Conservation (phyloP, 2,329 filamentous ascomycete species). For the Ampelomyces quisqualis region DNA sequence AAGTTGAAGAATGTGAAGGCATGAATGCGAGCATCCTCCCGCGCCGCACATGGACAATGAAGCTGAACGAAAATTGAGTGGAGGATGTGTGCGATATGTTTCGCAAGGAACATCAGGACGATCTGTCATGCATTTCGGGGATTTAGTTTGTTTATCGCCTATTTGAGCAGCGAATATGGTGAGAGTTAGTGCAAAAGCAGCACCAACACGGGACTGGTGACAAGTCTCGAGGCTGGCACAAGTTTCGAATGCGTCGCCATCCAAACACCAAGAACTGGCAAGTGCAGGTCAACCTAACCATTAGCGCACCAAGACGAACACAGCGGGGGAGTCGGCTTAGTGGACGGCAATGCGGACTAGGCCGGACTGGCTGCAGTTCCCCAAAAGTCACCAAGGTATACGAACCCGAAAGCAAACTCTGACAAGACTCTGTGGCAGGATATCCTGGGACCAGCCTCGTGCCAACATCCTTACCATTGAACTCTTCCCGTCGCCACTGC, state of each 20-base stretch:
- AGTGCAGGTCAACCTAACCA: slow-evolving; percentile 35
- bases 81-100: slow-evolving; percentile 23
- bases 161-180: slow-evolving; percentile 22
- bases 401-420: slow-evolving; percentile 21
- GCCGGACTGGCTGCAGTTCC: slow-evolving; percentile 29
- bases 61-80: slow-evolving; percentile 22
- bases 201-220: slow-evolving; percentile 33
- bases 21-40: slow-evolving; percentile 43
- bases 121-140: slow-evolving; percentile 35
- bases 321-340: slow-evolving; percentile 40
- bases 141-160: slow-evolving; percentile 34
- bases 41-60: slow-evolving; percentile 20
- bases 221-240: slow-evolving; percentile 35
- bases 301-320: slow-evolving; percentile 37
- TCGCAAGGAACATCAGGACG: slow-evolving; percentile 25
- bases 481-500: slow-evolving; percentile 9
- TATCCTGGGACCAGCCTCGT: not conserved
- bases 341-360: slow-evolving; percentile 30
- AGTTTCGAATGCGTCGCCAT: slow-evolving; percentile 36
- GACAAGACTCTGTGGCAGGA: slow-evolving; percentile 5
- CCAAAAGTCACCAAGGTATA: slow-evolving; percentile 27
- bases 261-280: slow-evolving; percentile 31
- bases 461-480: not conserved
- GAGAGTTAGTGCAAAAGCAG: slow-evolving; percentile 29
- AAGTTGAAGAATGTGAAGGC: slow-evolving; percentile 39